Base-by-base conservation (phyloP, 306 rosid genomes). In the Casuarina cunninghamiana region DNA sequence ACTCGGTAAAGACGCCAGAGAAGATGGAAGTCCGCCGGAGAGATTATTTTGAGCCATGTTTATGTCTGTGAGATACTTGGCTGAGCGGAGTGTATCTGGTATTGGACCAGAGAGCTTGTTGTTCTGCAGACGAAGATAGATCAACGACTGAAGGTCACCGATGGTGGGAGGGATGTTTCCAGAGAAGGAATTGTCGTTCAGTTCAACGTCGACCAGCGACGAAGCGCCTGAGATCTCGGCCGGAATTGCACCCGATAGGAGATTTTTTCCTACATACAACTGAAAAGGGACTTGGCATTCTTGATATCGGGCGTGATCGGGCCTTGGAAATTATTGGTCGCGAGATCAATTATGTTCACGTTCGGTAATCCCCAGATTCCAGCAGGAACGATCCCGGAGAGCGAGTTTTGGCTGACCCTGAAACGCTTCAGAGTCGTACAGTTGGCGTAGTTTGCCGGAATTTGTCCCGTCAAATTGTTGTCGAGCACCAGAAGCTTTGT, bases 331-430 rank as follows among this genome's bases (percentile, higher is more conserved):
- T 81, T 79, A 75, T 96, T 96, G 26, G 65, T 35, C 9, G 76
- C 87, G 12, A 96, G 67, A 71, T 96, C 98, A 44, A 96, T 90
- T 21, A 96, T 83, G 19, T 75, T 76, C 11, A 63, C 73, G 2
- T 81, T 84, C 1, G 98, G 98, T 6, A 96, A 51, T 5, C 98
- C 98, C 99, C 98, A 96, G 7, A 96, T 81, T 11, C 88, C 81
- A 0, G 91, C 45, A 0, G 99, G 98, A 17, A 96, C 77, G 0
- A 72, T 42, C 8, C 99, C 99, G 2, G 91, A 78, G 67, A 96
- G 97, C 1, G 86, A 88, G 84, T 95, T 95, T 6, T 81, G 9
- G 68, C 83, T 90, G 2, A 95, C 98, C 69, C 99, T 86, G 66
- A 95, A 85, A 3, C 99, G 80, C 1, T 1, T n/a, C 43, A 95